Conservation (phyloP, 2,329 filamentous ascomycete species). For the Mycocentrospora acerina region DNA sequence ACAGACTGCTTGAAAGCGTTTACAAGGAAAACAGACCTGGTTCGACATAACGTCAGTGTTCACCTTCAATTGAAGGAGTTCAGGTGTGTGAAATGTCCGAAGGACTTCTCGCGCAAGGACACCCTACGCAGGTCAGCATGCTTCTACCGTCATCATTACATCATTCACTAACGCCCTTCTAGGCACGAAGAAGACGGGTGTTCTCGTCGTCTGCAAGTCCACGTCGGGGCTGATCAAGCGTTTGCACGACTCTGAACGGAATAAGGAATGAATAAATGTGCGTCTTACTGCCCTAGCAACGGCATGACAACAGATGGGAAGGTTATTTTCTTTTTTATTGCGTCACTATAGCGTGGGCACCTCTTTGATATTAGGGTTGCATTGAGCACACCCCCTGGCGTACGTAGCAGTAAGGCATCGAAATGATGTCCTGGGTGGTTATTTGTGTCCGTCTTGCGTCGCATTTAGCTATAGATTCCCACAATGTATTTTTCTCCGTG, state of each 20-base stretch:
- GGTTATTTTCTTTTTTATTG: not conserved
- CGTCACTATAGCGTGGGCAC: no score
- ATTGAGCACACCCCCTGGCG: not conserved
- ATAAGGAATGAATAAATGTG: no score
- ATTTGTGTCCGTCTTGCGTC: not conserved
- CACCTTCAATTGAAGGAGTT: conserved; percentile 73
- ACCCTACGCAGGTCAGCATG: conserved; percentile 72
- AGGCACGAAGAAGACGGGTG: conserved; percentile 80
- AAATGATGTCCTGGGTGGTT: not conserved
- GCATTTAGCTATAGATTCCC: conserved; percentile 7
- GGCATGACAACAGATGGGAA: not conserved
- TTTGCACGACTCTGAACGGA: conserved; percentile 12
- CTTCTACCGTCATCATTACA: not conserved
- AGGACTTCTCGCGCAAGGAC: conserved; percentile 76
- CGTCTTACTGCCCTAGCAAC: not conserved
- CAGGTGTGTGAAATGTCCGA: conserved; percentile 69
- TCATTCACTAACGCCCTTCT: conserved; percentile 17
- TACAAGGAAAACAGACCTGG: conserved; percentile 78
- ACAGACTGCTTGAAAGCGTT: conserved; percentile 72
- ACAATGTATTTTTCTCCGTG: conserved; percentile 9
- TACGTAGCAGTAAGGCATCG: not conserved
- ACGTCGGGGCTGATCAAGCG: conserved; percentile 9
- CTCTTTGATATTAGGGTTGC: not conserved
- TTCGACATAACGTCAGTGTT: conserved; percentile 60
- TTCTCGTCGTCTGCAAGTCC: conserved; percentile 54